These are phyloP conservation scores for Rasamsonia emersonii DNA, from an alignment of 2,329 filamentous ascomycete species.

Conservation along the genomic window DNA sequence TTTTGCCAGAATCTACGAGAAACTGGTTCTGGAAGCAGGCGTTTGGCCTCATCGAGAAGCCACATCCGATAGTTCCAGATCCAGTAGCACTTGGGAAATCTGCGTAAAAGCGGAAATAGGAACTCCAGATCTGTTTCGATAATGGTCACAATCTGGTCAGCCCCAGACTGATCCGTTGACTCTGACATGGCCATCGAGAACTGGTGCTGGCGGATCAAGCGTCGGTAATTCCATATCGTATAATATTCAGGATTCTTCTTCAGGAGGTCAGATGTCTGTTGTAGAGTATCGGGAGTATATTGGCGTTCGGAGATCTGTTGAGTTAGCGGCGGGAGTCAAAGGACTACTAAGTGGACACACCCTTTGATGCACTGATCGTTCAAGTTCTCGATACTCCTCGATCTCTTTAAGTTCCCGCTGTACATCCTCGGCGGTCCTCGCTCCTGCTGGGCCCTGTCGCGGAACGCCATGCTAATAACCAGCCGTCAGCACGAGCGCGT, in stretches of 20 bases:
- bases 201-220: constrained; percentile 58
- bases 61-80: constrained; percentile 95
- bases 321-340: constrained; percentile 1
- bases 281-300: constrained; percentile 35
- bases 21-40: constrained; percentile 47
- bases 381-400: constrained; percentile 62
- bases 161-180: constrained; percentile 27
- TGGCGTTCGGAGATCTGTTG: constrained; percentile 30
- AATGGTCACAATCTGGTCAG: constrained; percentile 39
- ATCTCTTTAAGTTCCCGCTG: constrained; percentile 69
- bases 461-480: constrained; percentile 69
- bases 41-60: constrained; percentile 65
- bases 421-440: constrained; percentile 60
- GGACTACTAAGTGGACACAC: constrained; percentile 33
- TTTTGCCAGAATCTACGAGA: constrained; percentile 69
- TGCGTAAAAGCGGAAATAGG: constrained; percentile 71
- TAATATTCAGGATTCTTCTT: constrained; percentile 42
- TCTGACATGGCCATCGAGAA: constrained; percentile 31
- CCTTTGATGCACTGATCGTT: constrained; percentile 58
- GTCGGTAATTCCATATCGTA: constrained; percentile 48
- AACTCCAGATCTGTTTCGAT: constrained; percentile 71
- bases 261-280: constrained; percentile 36
- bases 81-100: constrained; percentile 97
- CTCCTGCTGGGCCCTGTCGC: constrained; percentile 51
- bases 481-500: constrained; percentile 13